phyloP scores from a whole-genome alignment of 257 asterid genomes.

The Coffea eugenioides region DNA sequence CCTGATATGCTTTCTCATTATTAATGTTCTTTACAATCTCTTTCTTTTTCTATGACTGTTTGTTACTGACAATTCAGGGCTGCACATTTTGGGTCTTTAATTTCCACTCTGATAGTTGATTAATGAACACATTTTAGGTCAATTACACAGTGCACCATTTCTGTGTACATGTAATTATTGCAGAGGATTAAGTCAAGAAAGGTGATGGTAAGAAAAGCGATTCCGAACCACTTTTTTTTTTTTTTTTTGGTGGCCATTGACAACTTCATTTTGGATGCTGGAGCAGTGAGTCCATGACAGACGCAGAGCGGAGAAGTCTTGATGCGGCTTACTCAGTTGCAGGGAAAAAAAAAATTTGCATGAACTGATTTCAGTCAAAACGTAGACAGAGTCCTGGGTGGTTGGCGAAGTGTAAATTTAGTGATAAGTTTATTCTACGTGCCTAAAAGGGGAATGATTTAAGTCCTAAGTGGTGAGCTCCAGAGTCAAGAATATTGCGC shows the following conservation, averaged over 20 bases:
- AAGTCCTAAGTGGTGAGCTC: background rate
- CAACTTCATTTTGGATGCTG: background rate
- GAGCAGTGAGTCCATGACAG: background rate
- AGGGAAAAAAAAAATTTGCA: background rate
- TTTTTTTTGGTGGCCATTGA: background rate
- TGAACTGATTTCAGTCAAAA: background rate
- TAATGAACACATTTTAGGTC: background rate
- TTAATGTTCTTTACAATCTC: too few species aligned
- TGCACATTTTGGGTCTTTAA: background rate
- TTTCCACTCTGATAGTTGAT: background rate
- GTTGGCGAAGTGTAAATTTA: background rate
- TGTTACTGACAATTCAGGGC: background rate
- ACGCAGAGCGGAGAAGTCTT: background rate
- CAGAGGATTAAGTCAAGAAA: background rate
- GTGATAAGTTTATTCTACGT: background rate
- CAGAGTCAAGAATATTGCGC: slow-evolving; percentile 5
- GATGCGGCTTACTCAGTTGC: background rate
- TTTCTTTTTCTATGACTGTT: background rate
- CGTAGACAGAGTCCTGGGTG: background rate
- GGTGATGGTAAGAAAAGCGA: background rate
- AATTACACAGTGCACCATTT: background rate
- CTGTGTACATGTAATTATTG: background rate
- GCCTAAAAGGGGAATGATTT: background rate
- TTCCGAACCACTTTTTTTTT: too few species aligned
- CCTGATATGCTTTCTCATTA: too few species aligned